Evolutionary conservation across 345 rosid species (phyloP), one percentile per base, ranked within the genome.

Genomic region (Eucalyptus regnans): DNA sequence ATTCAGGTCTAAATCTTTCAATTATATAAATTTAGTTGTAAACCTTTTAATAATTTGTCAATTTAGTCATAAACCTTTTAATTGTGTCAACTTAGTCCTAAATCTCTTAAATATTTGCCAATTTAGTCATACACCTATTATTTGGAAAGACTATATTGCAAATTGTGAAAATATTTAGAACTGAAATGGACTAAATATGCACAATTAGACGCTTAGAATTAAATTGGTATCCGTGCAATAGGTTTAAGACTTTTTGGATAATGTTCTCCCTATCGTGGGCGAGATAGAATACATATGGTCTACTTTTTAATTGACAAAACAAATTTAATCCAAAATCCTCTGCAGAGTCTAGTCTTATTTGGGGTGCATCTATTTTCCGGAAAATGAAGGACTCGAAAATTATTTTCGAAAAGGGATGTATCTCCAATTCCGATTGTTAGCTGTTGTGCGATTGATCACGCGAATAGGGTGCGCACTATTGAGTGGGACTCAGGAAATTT

Each of bases 171-270:
- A 54, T 18, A 1, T 54, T 54, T 54, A 54, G 0, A 1, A 22
- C 0, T 56, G 1, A 22, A 54, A 3, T 54, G 4, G 13, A 56
- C 29, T 56, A 56, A 56, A 56, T 56, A 2, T 0, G 6, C 62
- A 56, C 1, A 4, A 56, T 9, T 4, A 56, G 3, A 23, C 0
- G 29, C 0, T 56, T 56, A 23, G 0, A 1, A 23, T 22, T 56
- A 56, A 4, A 56, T 52, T 52, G 10, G 1, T 56, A 56, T 1
- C 6, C 0, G 13, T 9, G 6, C 0, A 56, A 56, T 20, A 20
- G 25, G 0, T 52, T 8, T 52, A 52, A 0, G 1, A 20, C 1
- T 0, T 3, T 52, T 52, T 52, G 25, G 25, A 20, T 2, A 22
- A 56, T 56, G 62, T 56, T 56, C 13, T 6, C 5, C 3, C 8